These are phyloP conservation scores for Pyricularia grisea DNA, from an alignment of 2,329 filamentous ascomycete genomes.

Conservation along the genomic window DNA sequence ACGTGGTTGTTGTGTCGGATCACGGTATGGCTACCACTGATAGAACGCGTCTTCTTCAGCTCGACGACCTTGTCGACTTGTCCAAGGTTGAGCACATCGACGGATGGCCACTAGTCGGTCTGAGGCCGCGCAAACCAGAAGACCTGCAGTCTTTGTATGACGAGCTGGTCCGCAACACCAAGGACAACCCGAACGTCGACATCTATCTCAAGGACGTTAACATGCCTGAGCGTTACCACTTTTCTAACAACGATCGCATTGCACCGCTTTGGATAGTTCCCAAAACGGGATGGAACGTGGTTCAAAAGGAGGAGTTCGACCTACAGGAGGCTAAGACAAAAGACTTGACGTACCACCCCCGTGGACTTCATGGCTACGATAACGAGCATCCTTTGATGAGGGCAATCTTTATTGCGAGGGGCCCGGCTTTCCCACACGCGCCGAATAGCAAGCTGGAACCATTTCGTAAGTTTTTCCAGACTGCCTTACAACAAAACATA, in stretches of 20 bases:
- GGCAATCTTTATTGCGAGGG: constrained; percentile 86
- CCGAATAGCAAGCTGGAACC: constrained; percentile 69
- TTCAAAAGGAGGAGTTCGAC: constrained; percentile 70
- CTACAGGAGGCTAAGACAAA: constrained; percentile 56
- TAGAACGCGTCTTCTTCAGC: constrained; percentile 67
- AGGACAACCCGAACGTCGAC: constrained; percentile 61
- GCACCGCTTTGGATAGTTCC: constrained; percentile 93
- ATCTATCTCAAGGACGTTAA: constrained; percentile 78
- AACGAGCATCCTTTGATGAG: constrained; percentile 92
- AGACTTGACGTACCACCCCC: constrained; percentile 63
- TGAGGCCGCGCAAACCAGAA: constrained; percentile 64
- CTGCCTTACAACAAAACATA: background rate
- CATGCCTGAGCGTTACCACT: constrained; percentile 92
- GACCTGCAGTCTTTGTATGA: constrained; percentile 62
- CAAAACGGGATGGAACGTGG: constrained; percentile 86
- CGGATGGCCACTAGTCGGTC: constrained; percentile 87
- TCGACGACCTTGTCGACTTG: constrained; percentile 81
- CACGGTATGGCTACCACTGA: constrained; percentile 98
- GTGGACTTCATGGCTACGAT: constrained; percentile 89
- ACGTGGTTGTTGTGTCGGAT: constrained; percentile 92
- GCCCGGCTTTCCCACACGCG: constrained; percentile 82
- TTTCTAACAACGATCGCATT: constrained; percentile 78
- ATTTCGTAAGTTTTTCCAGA: constrained; percentile 61
- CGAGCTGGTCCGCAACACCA: constrained; percentile 44
- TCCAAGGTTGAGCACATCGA: constrained; percentile 73